Conservation (phyloP, 805 yeast species). For the Candida mattraensis region DNA sequence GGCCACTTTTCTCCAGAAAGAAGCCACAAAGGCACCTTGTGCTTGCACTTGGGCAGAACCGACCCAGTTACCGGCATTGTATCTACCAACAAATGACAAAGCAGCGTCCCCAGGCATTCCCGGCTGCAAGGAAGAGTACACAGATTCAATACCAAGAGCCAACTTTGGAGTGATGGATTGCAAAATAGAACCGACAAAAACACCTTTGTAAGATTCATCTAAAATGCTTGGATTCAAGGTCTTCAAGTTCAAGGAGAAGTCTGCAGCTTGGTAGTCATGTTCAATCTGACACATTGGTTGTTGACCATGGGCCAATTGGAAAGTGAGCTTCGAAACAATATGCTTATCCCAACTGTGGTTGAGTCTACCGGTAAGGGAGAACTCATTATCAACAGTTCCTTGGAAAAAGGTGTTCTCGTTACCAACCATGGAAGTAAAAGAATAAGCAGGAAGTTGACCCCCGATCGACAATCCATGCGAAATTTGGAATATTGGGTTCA, state of each 20-base stretch:
- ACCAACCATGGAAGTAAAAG: conserved; percentile 87
- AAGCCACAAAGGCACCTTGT: conserved; percentile 83
- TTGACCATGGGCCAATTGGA: conserved; percentile 86
- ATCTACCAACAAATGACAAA: conserved; percentile 86
- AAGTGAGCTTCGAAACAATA: conserved; percentile 77
- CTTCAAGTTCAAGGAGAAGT: conserved; percentile 86
- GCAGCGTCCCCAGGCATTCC: conserved; percentile 85
- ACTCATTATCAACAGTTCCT: conserved; percentile 88
- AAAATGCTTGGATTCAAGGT: conserved; percentile 83
- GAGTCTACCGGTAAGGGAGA: conserved; percentile 81
- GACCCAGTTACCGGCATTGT: conserved; percentile 85
- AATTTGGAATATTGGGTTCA: conserved; percentile 95
- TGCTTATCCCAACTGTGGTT: conserved; percentile 87
- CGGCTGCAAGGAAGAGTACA: conserved; percentile 75
- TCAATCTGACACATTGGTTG: conserved; percentile 94
- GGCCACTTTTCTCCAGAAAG: conserved; percentile 92
- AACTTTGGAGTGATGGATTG: conserved; percentile 85
- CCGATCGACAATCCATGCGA: conserved; percentile 92
- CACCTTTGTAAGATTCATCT: conserved; percentile 81
- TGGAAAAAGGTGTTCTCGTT: conserved; percentile 82
- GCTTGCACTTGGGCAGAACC: conserved; percentile 93
- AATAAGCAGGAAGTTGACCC: conserved; percentile 85
- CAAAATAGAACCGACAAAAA: conserved; percentile 84
- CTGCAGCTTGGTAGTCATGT: conserved; percentile 91
- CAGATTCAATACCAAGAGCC: conserved; percentile 88